Conservation (phyloP, 345 rosid genomes). For the Pseudoturritis turrita region DNA sequence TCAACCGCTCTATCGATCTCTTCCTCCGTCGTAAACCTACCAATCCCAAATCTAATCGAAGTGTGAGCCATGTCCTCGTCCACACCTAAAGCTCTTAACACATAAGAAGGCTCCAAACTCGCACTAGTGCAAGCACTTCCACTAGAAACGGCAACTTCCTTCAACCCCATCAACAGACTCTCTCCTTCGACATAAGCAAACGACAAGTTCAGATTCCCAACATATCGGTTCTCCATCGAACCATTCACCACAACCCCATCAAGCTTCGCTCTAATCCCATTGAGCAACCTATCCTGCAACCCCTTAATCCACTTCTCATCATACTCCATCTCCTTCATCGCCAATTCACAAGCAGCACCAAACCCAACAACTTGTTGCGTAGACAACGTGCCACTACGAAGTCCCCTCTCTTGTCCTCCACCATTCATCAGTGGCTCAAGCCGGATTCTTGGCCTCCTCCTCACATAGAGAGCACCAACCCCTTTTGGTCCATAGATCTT, state of each 20-base stretch:
- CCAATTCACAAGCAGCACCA: constrained; percentile 88
- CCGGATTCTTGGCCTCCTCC: constrained; percentile 78
- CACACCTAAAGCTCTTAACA: constrained; percentile 94
- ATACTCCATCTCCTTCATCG: constrained; percentile 83
- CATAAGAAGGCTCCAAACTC: constrained; percentile 94
- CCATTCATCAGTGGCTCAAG: constrained; percentile 94
- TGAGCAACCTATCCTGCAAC: constrained; percentile 65
- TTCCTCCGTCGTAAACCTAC: constrained; percentile 85
- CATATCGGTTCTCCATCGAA: constrained; percentile 69
- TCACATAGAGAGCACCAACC: constrained; percentile 81
- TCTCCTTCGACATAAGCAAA: constrained; percentile 98
- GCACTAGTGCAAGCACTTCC: constrained; percentile 99
- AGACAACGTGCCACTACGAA: constrained; percentile 86
- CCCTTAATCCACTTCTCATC: constrained; percentile 62
- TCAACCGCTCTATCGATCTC: constrained; percentile 83
- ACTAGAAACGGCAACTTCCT: constrained; percentile 97
- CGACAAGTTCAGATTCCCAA: constrained; percentile 81
- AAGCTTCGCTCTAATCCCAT: constrained; percentile 63
- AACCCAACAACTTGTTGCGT: constrained; percentile 85
- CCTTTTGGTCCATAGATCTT: constrained; percentile 94
- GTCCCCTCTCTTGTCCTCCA: constrained; percentile 99
- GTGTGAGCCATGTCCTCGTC: constrained; percentile 98
- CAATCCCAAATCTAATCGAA: constrained; percentile 94
- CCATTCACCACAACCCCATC: constrained; percentile 93
- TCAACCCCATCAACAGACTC: constrained; percentile 95